Conservation (phyloP, 2,329 filamentous ascomycete species). For the Lachnellula cervina region DNA sequence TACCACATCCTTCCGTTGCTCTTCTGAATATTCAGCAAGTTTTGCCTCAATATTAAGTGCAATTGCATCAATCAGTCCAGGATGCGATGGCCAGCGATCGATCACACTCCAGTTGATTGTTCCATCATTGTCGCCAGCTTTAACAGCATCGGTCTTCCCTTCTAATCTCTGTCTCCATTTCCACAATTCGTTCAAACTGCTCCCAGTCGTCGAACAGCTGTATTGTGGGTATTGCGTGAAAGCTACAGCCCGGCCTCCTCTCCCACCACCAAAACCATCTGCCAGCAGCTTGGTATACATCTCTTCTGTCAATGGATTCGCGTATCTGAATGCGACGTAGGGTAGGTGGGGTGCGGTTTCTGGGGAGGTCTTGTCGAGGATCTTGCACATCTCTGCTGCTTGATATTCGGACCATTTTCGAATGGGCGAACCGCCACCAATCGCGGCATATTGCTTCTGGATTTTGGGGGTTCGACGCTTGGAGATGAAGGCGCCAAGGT, state of each 20-base stretch:
- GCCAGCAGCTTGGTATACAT: conserved; percentile 80
- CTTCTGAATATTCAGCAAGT: conserved; percentile 76
- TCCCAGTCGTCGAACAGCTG: conserved; percentile 94
- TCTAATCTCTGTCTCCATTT: conserved; percentile 90
- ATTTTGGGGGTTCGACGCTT: conserved; percentile 91
- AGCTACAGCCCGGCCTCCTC: conserved; percentile 87
- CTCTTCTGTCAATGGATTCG: conserved; percentile 86
- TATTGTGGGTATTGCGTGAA: conserved; percentile 99
- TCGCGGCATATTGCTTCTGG: conserved; percentile 88
- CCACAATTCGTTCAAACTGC: conserved; percentile 95
- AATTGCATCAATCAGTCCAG: conserved; percentile 85
- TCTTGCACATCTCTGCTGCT: conserved; percentile 92
- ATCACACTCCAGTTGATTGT: conserved; percentile 95
- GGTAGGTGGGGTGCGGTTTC: conserved; percentile 95
- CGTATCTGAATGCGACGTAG: conserved; percentile 96
- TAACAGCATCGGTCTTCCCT: conserved; percentile 52
- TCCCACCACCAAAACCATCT: conserved; percentile 86
- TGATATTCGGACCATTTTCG: conserved; percentile 98
- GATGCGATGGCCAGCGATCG: conserved; percentile 92
- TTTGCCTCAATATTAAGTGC: conserved; percentile 87
- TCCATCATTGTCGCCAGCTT: conserved; percentile 48
- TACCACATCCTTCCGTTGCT: conserved; percentile 73
- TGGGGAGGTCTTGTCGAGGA: conserved; percentile 84
- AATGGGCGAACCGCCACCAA: conserved; percentile 96
- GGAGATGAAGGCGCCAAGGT: conserved; percentile 84